Evolutionary conservation across 129 eudicot species (phyloP).

Genomic region (Chrysanthemum seticuspe): DNA sequence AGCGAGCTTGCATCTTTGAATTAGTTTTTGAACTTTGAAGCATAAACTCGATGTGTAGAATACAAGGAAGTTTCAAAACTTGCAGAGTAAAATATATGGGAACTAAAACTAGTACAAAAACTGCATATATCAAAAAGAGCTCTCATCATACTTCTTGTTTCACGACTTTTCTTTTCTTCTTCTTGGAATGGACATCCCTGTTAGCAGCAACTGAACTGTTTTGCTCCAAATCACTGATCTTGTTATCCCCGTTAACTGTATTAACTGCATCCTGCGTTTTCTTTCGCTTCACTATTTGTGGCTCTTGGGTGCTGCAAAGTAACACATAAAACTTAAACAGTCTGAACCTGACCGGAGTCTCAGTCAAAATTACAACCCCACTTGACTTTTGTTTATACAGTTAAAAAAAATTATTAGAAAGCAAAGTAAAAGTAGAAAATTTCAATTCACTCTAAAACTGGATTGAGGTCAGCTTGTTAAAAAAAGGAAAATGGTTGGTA

Average conservation of each 20-base stretch:
- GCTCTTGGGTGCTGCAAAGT: slow-evolving; percentile 26
- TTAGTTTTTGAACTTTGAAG: not conserved
- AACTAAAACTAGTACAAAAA: slow-evolving; percentile 10
- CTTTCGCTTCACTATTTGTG: slow-evolving; percentile 32
- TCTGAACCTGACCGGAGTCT: too few species aligned
- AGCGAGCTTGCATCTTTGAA: not conserved
- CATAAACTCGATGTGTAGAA: slow-evolving; percentile 5
- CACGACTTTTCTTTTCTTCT: slow-evolving; percentile 32
- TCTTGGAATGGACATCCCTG: slow-evolving; percentile 16
- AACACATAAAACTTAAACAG: not conserved
- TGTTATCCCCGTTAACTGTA: slow-evolving; percentile 3
- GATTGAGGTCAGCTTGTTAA: too few species aligned
- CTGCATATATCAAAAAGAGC: not conserved
- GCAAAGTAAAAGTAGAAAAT: too few species aligned
- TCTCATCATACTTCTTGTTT: slow-evolving; percentile 13
- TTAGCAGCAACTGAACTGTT: slow-evolving; percentile 8
- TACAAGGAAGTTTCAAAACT: slow-evolving; percentile 15
- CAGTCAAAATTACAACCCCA: too few species aligned
- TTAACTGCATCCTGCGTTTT: slow-evolving; percentile 12
- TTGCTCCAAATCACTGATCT: slow-evolving; percentile 1
- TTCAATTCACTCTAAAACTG: too few species aligned
- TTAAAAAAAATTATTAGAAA: too few species aligned
- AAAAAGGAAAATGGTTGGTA: too few species aligned
- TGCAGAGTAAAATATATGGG: not conserved
- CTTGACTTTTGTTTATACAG: too few species aligned